phyloP scores from a whole-genome alignment of 495 filamentous ascomycete species.

The Cryomyces antarcticus region DNA sequence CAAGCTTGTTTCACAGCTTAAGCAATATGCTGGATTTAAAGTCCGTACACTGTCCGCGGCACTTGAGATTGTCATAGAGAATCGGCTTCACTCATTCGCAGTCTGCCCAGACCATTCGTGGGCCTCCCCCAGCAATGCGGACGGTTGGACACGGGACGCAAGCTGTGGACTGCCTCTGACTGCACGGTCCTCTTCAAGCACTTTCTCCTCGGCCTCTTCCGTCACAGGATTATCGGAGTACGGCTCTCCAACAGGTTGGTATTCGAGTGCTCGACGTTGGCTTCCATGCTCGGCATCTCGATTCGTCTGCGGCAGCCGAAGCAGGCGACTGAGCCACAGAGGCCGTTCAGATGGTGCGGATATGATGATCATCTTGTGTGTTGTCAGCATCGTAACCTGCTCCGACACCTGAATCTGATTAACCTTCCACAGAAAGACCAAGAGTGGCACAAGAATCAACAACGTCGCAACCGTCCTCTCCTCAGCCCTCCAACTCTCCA shows the following conservation, averaged over 20 bases:
- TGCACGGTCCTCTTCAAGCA: no score
- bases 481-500: conserved; percentile 12
- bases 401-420: not conserved
- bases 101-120: no score
- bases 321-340: not conserved
- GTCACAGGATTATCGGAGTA: not conserved
- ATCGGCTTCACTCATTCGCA: no score
- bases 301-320: not conserved
- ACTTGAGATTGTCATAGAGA: no score
- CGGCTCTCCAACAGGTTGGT: not conserved
- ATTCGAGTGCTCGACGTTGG: not conserved
- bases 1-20: no score
- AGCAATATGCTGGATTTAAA: no score
- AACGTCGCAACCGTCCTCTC: conserved; percentile 17
- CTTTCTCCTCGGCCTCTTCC: not conserved
- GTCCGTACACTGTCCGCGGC: no score
- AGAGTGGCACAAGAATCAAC: conserved; percentile 12
- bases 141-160: no score
- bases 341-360: not conserved
- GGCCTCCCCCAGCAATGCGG: no score
- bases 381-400: not conserved
- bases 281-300: not conserved
- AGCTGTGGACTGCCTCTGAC: no score
- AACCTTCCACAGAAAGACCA: conserved; percentile 19
- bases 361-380: not conserved